Evolutionary conservation across 176 grass and related monocot genomes (phyloP), one percentile per base, ranked within the genome.

Genomic region (Metroxylon sagu): DNA sequence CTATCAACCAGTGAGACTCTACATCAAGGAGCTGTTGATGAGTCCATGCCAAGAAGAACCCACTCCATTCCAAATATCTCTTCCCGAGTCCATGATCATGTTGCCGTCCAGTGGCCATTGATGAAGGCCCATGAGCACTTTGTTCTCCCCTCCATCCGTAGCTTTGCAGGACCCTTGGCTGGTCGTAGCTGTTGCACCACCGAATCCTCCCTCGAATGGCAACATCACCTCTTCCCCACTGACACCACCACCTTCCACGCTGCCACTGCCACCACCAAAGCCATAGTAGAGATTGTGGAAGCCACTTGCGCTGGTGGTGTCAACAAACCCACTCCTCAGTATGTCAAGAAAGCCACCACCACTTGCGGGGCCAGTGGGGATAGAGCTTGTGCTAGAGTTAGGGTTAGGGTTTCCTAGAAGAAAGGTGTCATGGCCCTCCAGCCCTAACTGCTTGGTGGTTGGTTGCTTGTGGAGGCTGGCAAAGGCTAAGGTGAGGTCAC

Each of bases 41-140:
- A 79, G 76, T 25, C 64, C 71, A 18, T 80, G 77, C 77, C 77
- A 80, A 23, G 57, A 35, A 14, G 59, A 67, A 5, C 49, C 25
- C 3, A 64, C 28, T 14, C 51, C 65, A 64, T 16, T 50, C 31
- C 43, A 49, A 16, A 29, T n/a, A 39, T 64, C 61, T 64, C 43
- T 64, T 48, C 61, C 31, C 4, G 61, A 59, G 3, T 59, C 57
- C 57, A 59, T 26, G n/a, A 16, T 25, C 14, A 59, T 4, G 21
- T 29, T 59, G 10, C 25, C 67, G 18, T 50, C 51, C 35, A 19
- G 3, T 8, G 16, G 25, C 68, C 56, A 71, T 14, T 48, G 68
- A 26, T 48, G 68, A 26, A 51, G 68, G 25, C 58, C 70, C 58
- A 62, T 62, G 27, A 72, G 19, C 27, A 29, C 49, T 50, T 60